These are phyloP conservation scores for Kalanchoe fedtschenkoi DNA, from an alignment of 164 flowering plant genomes.

Conservation along the genomic window DNA sequence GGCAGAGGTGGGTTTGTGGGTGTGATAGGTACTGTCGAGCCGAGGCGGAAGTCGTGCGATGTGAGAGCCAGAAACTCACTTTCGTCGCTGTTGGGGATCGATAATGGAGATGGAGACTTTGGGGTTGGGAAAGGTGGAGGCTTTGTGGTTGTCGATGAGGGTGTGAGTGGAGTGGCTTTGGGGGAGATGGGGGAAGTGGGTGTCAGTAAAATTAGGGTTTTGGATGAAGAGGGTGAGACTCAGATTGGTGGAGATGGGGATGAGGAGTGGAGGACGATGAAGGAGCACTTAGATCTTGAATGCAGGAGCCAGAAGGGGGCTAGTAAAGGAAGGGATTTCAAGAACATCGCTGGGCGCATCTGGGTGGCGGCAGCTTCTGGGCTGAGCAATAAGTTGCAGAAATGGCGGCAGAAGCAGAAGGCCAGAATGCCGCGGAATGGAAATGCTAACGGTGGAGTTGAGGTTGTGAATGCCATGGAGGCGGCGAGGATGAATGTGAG, in stretches of 20 bases:
- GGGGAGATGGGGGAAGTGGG: neutral
- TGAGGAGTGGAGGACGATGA: slow-evolving; percentile 64
- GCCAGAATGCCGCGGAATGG: slow-evolving; percentile 18
- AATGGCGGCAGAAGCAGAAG: slow-evolving; percentile 59
- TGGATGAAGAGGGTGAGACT: too few species aligned
- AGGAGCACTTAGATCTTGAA: slow-evolving; percentile 79
- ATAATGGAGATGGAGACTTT: neutral
- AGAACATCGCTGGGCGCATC: slow-evolving; percentile 47
- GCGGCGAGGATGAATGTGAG: slow-evolving; percentile 40
- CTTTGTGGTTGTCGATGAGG: neutral
- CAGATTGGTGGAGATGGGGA: too few species aligned
- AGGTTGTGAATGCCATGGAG: too few species aligned
- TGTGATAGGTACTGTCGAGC: slow-evolving; percentile 72
- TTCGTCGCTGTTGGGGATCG: neutral
- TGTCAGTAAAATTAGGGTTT: slow-evolving; percentile 16
- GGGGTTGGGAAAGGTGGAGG: neutral
- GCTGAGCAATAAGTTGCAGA: slow-evolving; percentile 58
- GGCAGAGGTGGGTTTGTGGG: slow-evolving; percentile 19
- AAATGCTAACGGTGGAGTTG: slow-evolving; percentile 7
- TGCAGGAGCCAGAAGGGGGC: slow-evolving; percentile 26
- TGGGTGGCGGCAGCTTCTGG: slow-evolving; percentile 56
- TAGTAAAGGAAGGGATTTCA: slow-evolving; percentile 29
- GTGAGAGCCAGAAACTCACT: neutral
- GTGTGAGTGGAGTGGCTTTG: neutral
- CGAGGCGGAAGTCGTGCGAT: slow-evolving; percentile 71